Conservation (phyloP, 495 filamentous ascomycete genomes). For the Evernia prunastri region DNA sequence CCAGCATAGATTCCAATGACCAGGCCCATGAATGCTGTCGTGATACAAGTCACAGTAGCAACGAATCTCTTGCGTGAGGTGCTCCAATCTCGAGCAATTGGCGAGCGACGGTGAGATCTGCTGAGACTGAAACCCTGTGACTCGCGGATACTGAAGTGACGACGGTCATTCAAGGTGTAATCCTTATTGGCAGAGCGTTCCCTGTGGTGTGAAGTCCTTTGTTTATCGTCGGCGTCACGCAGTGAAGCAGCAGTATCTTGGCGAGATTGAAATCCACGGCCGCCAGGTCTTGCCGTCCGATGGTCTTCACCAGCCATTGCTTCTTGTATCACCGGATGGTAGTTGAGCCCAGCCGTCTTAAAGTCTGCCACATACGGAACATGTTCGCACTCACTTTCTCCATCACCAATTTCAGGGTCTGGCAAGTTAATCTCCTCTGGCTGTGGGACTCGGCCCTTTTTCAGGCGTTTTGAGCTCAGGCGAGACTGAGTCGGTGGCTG, state of each 20-base stretch:
- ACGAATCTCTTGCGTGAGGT: slow-evolving; percentile 56
- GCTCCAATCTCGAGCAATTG: slow-evolving; percentile 60
- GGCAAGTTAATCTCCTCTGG: slow-evolving; percentile 15
- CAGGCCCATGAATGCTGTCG: slow-evolving; percentile 59
- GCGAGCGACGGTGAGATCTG: slow-evolving; percentile 41
- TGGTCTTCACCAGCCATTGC: background rate
- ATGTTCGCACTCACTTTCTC: slow-evolving; percentile 26
- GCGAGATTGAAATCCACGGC: slow-evolving; percentile 8
- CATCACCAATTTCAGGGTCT: slow-evolving; percentile 11
- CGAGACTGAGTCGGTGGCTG: slow-evolving; percentile 35
- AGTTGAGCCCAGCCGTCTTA: slow-evolving; percentile 31
- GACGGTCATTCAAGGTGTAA: slow-evolving; percentile 28
- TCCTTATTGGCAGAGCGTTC: slow-evolving; percentile 9
- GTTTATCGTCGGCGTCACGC: slow-evolving; percentile 18
- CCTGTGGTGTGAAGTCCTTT: slow-evolving; percentile 18
- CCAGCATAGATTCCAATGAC: slow-evolving; percentile 70
- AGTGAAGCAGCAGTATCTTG: slow-evolving; percentile 16
- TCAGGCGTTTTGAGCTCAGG: slow-evolving; percentile 32
- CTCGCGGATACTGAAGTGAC: slow-evolving; percentile 30
- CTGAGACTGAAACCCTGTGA: slow-evolving; percentile 46
- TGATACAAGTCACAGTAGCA: slow-evolving; percentile 62
- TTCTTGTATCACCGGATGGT: slow-evolving; percentile 22
- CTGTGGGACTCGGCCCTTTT: slow-evolving; percentile 11
- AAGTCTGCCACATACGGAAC: slow-evolving; percentile 30
- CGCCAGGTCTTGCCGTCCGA: background rate